Percentiles rank a stretch among this genome's conserved stretches.
These are phyloP conservation scores for Pythium apleroticum DNA, from an alignment of 352 stramenopile species.

Conservation along the genomic window DNA sequence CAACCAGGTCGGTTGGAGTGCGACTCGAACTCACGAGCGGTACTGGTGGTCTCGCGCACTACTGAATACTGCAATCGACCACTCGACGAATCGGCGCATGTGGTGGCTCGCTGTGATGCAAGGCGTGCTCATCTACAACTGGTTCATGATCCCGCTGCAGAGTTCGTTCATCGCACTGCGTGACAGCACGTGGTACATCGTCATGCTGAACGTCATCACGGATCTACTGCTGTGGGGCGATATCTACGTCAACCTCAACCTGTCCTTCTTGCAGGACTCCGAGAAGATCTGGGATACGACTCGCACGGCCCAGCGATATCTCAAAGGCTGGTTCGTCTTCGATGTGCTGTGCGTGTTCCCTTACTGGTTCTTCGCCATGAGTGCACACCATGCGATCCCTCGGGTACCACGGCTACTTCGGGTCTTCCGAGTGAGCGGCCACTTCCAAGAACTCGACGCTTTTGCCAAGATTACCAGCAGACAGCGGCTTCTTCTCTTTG, in stretches of 20 bases:
- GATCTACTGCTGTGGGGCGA: slow-evolving; percentile 48
- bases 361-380: slow-evolving; percentile 33
- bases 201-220: slow-evolving; percentile 33
- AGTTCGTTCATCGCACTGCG: slow-evolving; percentile 38
- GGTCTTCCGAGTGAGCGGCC: slow-evolving; percentile 32
- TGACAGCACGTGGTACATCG: slow-evolving; percentile 33
- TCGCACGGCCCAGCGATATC: slow-evolving; percentile 35
- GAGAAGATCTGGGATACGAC: slow-evolving; percentile 61
- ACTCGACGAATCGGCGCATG: slow-evolving; percentile 38
- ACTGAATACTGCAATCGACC: slow-evolving; percentile 40
- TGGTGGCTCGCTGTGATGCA: slow-evolving; percentile 52
- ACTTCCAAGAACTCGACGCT: slow-evolving; percentile 49
- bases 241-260: slow-evolving; percentile 58
- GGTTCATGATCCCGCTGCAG: slow-evolving; percentile 48
- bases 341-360: slow-evolving; percentile 51
- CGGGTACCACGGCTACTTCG: slow-evolving; percentile 43
- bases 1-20: slow-evolving; percentile 16
- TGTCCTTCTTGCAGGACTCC: slow-evolving; percentile 46
- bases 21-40: not conserved
- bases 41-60: slow-evolving; percentile 38
- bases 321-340: slow-evolving; percentile 31
- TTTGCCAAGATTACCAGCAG: slow-evolving; percentile 51
- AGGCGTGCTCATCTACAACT: slow-evolving; percentile 54
- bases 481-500: slow-evolving; percentile 47
- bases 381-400: slow-evolving; percentile 20